Base-by-base conservation (phyloP, 2,329 filamentous ascomycete species). In the Nemania sp. region DNA sequence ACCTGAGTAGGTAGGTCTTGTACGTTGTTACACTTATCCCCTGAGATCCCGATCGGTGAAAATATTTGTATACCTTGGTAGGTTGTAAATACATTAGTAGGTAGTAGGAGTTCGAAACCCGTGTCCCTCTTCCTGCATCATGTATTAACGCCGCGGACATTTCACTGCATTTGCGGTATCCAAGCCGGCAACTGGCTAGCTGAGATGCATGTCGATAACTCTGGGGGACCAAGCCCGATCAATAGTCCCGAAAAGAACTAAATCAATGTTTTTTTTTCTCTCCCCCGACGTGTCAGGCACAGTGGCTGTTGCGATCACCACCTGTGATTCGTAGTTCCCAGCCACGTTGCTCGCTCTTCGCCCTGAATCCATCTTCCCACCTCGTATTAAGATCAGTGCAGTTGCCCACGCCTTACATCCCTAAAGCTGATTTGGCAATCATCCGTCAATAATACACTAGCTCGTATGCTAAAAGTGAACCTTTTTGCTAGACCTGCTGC, bases 311-410 rank as follows among this genome's bases (percentile, higher is more conserved):
- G 48, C 40, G 37, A 39, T 43, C 25, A 29, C 4, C 25, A 29
- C 7, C 3, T 29, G 3, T 29, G 7, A 7, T 29, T 29, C 50
- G 18, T 32, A 50, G 52, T 35, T 32, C 51, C 50, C 29, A 59
- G 62, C 59, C 62, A 64, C 62, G 59, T 62, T 56, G 51, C 55
- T 51, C 13, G 47, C 59, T 53, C 55, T 34, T 47, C 46, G 50
- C 34, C 53, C 54, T 35, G 46, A 35, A 18, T n/a, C n/a, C n/a
- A n/a, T n/a, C n/a, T n/a, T n/a, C n/a, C 54, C 29, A 55, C 54
- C 62, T 64, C 62, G 62, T 64, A 64, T 64, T 64, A 46, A 49
- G 47, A 37, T 45, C 35, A 34, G 29, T 59, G 54, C 59, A 59
- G 52, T 48, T 62, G 59, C 46, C 59, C 51, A 56, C 43, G 42